A percentile compares a stretch with the other conserved stretches of the same genome.
Conservation (phyloP, 179 eudicot species). For the Sideroxylon spinosum region DNA sequence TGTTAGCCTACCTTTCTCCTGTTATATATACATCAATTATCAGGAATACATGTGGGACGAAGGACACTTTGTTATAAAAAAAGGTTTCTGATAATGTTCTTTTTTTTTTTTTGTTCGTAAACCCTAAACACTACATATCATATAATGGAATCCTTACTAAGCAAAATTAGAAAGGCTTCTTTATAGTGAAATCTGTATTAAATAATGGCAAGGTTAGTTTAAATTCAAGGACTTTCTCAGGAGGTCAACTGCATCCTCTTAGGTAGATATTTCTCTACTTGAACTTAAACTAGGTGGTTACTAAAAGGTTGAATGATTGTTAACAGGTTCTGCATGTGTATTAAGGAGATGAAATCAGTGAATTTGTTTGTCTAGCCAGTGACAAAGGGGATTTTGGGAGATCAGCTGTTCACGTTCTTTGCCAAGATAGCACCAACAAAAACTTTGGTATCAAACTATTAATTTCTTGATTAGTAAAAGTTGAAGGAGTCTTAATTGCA, state of each 20-base stretch:
- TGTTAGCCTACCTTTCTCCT: slow-evolving; percentile 74
- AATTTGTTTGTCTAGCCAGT: background rate
- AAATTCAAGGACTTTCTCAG: background rate
- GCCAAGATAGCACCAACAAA: too few species aligned
- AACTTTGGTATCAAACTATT: too few species aligned
- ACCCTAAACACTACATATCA: too few species aligned
- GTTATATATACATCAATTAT: slow-evolving; percentile 17
- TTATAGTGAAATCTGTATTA: background rate
- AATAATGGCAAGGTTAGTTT: background rate
- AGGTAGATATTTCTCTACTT: background rate
- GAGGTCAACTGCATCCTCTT: background rate
- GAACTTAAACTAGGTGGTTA: too few species aligned
- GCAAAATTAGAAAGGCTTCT: background rate
- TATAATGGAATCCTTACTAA: background rate
- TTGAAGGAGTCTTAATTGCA: too few species aligned
- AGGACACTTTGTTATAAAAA: background rate
- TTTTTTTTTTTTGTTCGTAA: background rate
- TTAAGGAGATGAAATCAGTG: background rate
- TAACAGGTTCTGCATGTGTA: background rate
- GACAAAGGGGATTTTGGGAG: too few species aligned
- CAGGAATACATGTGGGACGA: background rate
- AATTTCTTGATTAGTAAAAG: too few species aligned
- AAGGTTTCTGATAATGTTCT: too few species aligned
- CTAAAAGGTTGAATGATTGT: background rate
- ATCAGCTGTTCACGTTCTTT: too few species aligned